Conservation (phyloP, 2,329 filamentous ascomycete species). For the Podosphaera fusca region DNA sequence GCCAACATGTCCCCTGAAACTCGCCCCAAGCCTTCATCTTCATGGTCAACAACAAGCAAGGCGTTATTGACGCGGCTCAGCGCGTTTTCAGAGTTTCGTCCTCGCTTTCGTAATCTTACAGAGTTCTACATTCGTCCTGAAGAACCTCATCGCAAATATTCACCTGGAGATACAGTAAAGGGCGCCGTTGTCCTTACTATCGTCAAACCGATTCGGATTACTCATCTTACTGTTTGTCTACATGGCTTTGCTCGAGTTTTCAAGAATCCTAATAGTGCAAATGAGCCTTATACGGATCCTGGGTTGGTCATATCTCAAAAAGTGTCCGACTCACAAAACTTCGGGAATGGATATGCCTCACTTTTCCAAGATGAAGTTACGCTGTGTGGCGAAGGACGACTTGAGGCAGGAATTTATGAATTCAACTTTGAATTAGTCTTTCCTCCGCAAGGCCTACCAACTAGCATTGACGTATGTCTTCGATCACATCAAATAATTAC, state of each 20-base stretch:
- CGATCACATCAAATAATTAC: neutral
- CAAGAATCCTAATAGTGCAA: constrained; percentile 37
- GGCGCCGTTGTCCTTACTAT: constrained; percentile 52
- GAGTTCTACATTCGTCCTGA: constrained; percentile 60
- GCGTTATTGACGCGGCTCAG: constrained; percentile 17
- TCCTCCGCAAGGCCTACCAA: constrained; percentile 48
- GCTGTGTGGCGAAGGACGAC: constrained; percentile 52
- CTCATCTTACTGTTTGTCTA: constrained; percentile 55
- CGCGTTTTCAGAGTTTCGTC: constrained; percentile 22
- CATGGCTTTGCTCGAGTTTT: constrained; percentile 63
- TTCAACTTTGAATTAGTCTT: constrained; percentile 58
- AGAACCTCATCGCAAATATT: constrained; percentile 57
- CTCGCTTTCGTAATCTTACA: constrained; percentile 38
- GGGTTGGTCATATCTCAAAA: constrained; percentile 16
- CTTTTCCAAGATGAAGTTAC: constrained; percentile 67
- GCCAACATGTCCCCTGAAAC: constrained; percentile 16
- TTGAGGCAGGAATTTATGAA: constrained; percentile 53
- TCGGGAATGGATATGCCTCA: constrained; percentile 56
- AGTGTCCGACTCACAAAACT: constrained; percentile 27
- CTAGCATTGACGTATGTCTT: constrained; percentile 69
- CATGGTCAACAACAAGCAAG: constrained; percentile 9
- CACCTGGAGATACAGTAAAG: constrained; percentile 47
- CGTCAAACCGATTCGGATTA: constrained; percentile 52
- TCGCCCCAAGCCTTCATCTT: constrained; percentile 9
- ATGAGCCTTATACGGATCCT: constrained; percentile 21